Conservation (phyloP, 202 grass and related monocot genomes). For the Musa balbisiana region DNA sequence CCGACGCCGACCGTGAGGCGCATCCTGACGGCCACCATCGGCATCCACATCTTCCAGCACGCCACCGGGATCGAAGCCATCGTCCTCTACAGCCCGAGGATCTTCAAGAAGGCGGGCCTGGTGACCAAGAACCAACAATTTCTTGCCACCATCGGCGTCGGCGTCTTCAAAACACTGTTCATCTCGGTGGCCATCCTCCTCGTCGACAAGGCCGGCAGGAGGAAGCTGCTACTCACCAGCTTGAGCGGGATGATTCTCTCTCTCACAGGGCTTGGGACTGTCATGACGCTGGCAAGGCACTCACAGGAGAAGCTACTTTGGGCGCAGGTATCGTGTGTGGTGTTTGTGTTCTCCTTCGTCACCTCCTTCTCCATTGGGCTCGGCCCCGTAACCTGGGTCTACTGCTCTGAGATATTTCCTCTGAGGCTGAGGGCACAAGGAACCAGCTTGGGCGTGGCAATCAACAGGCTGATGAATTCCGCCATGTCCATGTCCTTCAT, state of each 20-base stretch:
- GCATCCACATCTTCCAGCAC: slow-evolving; percentile 30
- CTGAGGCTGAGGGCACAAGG: slow-evolving; percentile 31
- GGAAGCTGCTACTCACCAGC: slow-evolving; percentile 11
- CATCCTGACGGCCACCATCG: slow-evolving; percentile 19
- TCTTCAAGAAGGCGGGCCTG: slow-evolving; percentile 29
- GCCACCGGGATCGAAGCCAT: not conserved
- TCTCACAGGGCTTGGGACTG: slow-evolving; percentile 16
- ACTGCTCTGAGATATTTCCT: slow-evolving; percentile 26
- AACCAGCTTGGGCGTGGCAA: slow-evolving; percentile 17
- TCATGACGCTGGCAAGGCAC: slow-evolving; percentile 17
- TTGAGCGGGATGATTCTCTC: slow-evolving; percentile 23
- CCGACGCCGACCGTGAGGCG: slow-evolving; percentile 28
- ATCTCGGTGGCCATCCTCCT: slow-evolving; percentile 12
- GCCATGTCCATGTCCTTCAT: slow-evolving; percentile 33
- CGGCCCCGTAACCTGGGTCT: slow-evolving; percentile 31
- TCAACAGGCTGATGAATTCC: slow-evolving; percentile 30
- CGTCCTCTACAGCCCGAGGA: slow-evolving; percentile 29
- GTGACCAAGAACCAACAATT: slow-evolving; percentile 12
- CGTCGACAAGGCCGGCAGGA: slow-evolving; percentile 20
- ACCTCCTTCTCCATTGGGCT: slow-evolving; percentile 30
- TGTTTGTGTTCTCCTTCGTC: slow-evolving; percentile 18
- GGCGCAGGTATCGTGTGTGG: slow-evolving; percentile 1
- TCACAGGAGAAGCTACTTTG: not conserved
- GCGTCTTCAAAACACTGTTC: slow-evolving; percentile 24
- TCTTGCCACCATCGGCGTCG: slow-evolving; percentile 20